Conservation (phyloP, 192 early-diverging fungal species). For the Backusella australiensis region DNA sequence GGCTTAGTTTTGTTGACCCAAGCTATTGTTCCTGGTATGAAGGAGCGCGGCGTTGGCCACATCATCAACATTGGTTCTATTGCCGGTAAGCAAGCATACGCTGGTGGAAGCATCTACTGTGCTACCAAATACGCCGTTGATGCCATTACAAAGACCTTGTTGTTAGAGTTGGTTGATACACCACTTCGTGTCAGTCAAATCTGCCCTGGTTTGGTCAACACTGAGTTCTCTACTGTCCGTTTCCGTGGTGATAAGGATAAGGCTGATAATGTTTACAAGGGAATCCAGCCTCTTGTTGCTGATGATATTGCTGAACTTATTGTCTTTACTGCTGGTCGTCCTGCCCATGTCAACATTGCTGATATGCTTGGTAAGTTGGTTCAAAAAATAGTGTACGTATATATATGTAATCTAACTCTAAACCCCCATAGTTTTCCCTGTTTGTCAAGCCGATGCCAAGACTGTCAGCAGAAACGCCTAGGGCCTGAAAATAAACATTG, state of each 20-base stretch:
- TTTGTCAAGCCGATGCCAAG: constrained; percentile 43
- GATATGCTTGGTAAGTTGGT: constrained; percentile 45
- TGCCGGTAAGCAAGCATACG: constrained; percentile 68
- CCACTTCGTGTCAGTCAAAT: constrained; percentile 76
- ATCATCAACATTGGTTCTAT: constrained; percentile 86
- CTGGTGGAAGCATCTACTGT: constrained; percentile 77
- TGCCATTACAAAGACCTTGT: constrained; percentile 73
- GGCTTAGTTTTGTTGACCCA: constrained; percentile 80
- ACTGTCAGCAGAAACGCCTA: constrained; percentile 3
- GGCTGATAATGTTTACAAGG: constrained; percentile 76
- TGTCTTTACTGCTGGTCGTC: constrained; percentile 76
- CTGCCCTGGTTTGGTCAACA: constrained; percentile 81
- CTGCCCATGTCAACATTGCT: constrained; percentile 71
- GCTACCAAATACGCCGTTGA: constrained; percentile 72
- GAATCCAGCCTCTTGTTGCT: constrained; percentile 64
- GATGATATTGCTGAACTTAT: constrained; percentile 76
- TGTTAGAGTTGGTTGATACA: constrained; percentile 72
- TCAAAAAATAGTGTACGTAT: neutral
- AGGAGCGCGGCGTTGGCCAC: constrained; percentile 60
- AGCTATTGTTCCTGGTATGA: constrained; percentile 80
- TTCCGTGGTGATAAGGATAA: constrained; percentile 64
- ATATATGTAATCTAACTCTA: neutral
- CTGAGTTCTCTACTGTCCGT: constrained; percentile 86
- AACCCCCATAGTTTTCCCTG: constrained; percentile 44
- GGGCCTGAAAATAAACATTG: neutral